Percentiles rank a stretch among this genome's conserved stretches.
Conservation (phyloP, 202 grass and related monocot genomes). For the Hordeum pubiflorum region DNA sequence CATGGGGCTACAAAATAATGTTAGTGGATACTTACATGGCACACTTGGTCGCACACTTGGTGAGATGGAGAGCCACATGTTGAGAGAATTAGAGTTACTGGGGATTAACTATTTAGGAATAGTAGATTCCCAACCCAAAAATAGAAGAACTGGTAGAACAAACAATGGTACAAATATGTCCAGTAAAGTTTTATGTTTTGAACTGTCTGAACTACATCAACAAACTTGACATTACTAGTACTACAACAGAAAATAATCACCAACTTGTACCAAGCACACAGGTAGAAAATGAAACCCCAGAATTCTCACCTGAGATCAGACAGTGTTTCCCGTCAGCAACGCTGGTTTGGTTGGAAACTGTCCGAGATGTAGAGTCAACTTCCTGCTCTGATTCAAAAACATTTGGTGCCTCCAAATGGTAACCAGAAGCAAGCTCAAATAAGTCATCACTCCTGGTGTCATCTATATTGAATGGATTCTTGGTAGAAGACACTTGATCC, state of each 20-base stretch:
- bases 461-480: conserved; percentile 44
- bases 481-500: conserved; percentile 13
- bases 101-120: no score
- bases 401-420: conserved; percentile 22
- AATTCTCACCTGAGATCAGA: conserved; percentile 41
- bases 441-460: conserved; percentile 42
- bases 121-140: background rate
- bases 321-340: conserved; percentile 19
- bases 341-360: conserved; percentile 7
- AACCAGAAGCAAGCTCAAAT: conserved; percentile 42
- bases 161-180: background rate
- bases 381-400: conserved; percentile 24
- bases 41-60: no score
- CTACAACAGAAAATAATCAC: background rate
- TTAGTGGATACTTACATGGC: no score
- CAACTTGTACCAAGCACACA: background rate
- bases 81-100: no score
- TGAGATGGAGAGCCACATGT: no score
- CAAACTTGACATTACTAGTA: background rate
- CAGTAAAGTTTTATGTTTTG: background rate
- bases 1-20: no score
- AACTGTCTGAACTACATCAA: background rate
- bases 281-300: background rate
- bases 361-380: conserved; percentile 13
- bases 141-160: no score